Conservation (phyloP, 257 asterid species). For the Thymus quinquecostatus region DNA sequence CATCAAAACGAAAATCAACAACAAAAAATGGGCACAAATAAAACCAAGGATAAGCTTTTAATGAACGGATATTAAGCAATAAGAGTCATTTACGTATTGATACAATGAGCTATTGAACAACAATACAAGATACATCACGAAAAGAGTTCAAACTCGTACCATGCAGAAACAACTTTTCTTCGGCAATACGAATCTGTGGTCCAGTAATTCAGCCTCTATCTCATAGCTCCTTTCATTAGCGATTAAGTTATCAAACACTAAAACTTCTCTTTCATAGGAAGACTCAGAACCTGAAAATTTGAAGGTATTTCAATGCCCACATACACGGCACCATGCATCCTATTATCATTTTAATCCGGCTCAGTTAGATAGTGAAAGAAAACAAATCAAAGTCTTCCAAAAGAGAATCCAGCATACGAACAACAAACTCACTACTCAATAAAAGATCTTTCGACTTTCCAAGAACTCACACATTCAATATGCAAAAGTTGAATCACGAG, state of each 20-base stretch:
- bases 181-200: conserved; percentile 66
- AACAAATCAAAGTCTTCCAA: neutral
- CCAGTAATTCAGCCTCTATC: conserved; percentile 63
- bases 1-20: conserved; percentile 1
- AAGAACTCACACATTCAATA: neutral
- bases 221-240: conserved; percentile 55
- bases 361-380: neutral
- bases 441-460: neutral
- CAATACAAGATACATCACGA: neutral
- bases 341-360: conserved; percentile 1
- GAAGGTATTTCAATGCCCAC: conserved; percentile 14
- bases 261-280: conserved; percentile 39
- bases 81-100: neutral
- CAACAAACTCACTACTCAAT: neutral
- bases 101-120: neutral
- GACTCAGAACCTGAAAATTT: conserved; percentile 46
- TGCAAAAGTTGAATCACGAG: conserved; percentile 6
- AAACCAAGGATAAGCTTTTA: neutral
- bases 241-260: conserved; percentile 60
- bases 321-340: neutral
- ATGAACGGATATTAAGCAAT: conserved; percentile 2
- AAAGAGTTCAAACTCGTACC: conserved; percentile 48
- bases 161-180: conserved; percentile 70
- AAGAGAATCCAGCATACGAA: conserved; percentile 20
- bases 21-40: conserved; percentile 5